Percentiles rank a stretch among this genome's conserved stretches.
Conservation (phyloP, 2,329 filamentous ascomycete genomes). For the Xylariaceae sp. region DNA sequence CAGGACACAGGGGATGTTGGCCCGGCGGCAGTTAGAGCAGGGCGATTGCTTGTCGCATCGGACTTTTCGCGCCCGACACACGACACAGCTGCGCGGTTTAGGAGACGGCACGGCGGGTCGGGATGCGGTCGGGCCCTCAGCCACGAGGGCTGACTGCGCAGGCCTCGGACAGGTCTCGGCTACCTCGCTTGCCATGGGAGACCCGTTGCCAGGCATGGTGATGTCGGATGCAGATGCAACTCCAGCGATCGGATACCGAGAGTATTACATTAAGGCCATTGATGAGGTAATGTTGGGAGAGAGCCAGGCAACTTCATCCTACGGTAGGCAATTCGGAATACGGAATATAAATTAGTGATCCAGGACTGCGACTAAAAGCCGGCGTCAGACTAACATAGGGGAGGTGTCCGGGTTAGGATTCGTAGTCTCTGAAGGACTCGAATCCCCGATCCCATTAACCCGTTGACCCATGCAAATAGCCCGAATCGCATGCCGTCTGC, state of each 20-base stretch:
- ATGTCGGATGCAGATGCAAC: background rate
- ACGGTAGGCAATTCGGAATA: background rate
- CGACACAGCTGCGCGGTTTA: slow-evolving; percentile 26
- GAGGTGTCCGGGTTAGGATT: too few species aligned
- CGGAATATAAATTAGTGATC: too few species aligned
- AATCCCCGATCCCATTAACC: background rate
- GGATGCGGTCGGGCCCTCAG: slow-evolving; percentile 22
- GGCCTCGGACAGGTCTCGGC: slow-evolving; percentile 4
- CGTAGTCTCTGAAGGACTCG: too few species aligned
- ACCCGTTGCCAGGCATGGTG: background rate
- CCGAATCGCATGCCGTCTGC: too few species aligned
- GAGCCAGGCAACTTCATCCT: background rate
- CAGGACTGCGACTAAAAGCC: too few species aligned
- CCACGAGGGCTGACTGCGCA: slow-evolving; percentile 4
- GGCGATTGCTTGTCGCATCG: slow-evolving; percentile 53
- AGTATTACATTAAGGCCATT: background rate
- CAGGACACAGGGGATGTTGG: slow-evolving; percentile 47
- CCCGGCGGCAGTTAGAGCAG: slow-evolving; percentile 52
- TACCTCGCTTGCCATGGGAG: slow-evolving; percentile 3
- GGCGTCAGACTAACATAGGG: too few species aligned
- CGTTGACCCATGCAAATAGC: too few species aligned
- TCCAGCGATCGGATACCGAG: background rate
- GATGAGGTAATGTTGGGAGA: background rate
- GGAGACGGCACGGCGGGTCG: background rate
- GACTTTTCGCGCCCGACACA: slow-evolving; percentile 50